Percentiles rank a stretch among this genome's conserved stretches.
Conservation (phyloP, 345 rosid species). For the Linum tenue region DNA sequence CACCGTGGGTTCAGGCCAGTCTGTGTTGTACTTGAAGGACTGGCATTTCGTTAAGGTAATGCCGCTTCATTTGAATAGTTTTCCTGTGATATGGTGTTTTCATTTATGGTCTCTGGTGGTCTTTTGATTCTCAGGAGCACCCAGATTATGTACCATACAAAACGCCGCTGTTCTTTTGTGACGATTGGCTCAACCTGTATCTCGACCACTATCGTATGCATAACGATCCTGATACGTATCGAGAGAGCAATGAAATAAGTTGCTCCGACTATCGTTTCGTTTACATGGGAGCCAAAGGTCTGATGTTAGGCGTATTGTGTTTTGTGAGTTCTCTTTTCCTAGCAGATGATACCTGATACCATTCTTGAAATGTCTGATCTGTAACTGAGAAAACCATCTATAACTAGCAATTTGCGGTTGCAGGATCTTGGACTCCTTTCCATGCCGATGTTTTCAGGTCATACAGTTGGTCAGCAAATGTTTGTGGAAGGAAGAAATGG, state of each 20-base stretch:
- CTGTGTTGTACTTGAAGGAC: constrained; percentile 72
- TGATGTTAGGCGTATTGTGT: constrained; percentile 11
- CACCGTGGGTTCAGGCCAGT: constrained; percentile 16
- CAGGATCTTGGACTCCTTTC: constrained; percentile 97
- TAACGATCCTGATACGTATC: constrained; percentile 33
- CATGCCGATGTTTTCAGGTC: constrained; percentile 97
- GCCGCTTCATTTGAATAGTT: neutral
- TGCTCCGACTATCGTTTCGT: constrained; percentile 96
- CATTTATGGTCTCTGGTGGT: neutral
- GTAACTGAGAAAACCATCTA: constrained; percentile 6
- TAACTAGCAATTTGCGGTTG: constrained; percentile 16
- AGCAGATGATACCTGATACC: neutral
- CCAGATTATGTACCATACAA: constrained; percentile 63
- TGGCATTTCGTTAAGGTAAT: constrained; percentile 91
- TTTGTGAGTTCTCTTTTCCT: constrained; percentile 3
- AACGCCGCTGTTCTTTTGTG: constrained; percentile 52
- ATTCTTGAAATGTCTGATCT: constrained; percentile 16
- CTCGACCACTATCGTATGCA: constrained; percentile 69
- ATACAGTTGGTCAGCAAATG: constrained; percentile 92
- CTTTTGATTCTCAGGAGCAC: constrained; percentile 58
- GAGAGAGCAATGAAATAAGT: constrained; percentile 49
- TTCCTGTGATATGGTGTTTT: neutral
- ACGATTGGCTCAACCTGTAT: constrained; percentile 91
- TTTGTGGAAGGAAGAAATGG: constrained; percentile 85
- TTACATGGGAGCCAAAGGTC: constrained; percentile 94